A percentile compares a stretch with the other conserved stretches of the same genome.
Conservation (phyloP, 768 basidiomycete genomes). For the Serpula lacrymans region DNA sequence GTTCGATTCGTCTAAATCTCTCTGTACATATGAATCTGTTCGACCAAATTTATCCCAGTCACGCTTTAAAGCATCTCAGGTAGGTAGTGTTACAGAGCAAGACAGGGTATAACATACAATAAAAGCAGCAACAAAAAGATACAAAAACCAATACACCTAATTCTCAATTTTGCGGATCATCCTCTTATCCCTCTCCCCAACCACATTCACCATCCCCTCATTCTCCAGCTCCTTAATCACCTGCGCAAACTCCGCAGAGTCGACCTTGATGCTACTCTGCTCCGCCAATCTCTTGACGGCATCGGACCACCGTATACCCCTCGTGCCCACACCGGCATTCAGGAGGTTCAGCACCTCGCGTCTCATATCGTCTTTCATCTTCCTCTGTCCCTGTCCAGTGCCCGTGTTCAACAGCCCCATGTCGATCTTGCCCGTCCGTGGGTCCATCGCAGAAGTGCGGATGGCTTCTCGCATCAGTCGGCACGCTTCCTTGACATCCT, state of each 20-base stretch:
- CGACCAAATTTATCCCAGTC: too few species aligned
- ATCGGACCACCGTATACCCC: conserved; percentile 78
- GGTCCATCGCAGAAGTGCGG: conserved; percentile 92
- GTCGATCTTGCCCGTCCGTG: conserved; percentile 95
- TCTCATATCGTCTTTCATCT: conserved; percentile 86
- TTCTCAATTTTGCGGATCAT: conserved; percentile 72
- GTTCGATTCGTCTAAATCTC: too few species aligned
- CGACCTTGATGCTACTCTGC: conserved; percentile 83
- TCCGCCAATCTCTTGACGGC: conserved; percentile 73
- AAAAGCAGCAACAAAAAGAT: neutral
- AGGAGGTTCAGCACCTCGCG: conserved; percentile 71
- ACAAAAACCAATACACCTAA: conserved; percentile 16
- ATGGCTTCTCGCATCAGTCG: conserved; percentile 97
- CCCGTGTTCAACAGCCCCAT: conserved; percentile 95
- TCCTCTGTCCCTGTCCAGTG: conserved; percentile 81
- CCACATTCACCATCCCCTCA: conserved; percentile 82
- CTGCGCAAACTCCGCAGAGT: conserved; percentile 75
- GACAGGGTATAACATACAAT: too few species aligned
- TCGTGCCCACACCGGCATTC: conserved; percentile 41
- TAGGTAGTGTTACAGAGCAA: too few species aligned
- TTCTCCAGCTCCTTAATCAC: conserved; percentile 76
- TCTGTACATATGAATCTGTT: too few species aligned
- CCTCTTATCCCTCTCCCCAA: conserved; percentile 84
- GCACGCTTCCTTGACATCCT: conserved; percentile 87
- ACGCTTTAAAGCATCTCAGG: too few species aligned